Conservation (phyloP, 176 grass and related monocot species). For the Cenchrus americanus region DNA sequence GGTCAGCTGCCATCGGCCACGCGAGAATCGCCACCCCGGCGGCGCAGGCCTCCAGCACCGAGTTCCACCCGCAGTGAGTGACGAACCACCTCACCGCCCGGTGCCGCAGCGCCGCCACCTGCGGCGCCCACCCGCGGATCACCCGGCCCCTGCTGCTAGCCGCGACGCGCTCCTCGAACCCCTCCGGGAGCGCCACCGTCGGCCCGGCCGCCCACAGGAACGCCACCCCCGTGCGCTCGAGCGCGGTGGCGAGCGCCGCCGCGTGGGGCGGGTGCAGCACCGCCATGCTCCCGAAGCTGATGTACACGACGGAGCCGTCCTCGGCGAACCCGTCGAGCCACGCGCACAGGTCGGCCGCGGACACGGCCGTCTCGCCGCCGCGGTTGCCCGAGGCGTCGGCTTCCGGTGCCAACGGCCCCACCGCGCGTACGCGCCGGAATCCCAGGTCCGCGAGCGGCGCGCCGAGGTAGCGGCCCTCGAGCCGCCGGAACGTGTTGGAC, state of each 20-base stretch:
- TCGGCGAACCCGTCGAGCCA: slow-evolving; percentile 60
- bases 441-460: slow-evolving; percentile 46
- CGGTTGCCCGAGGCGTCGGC: background rate
- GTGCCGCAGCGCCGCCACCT: slow-evolving; percentile 63
- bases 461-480: slow-evolving; percentile 49
- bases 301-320: slow-evolving; percentile 52
- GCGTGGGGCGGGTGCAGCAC: slow-evolving; percentile 40
- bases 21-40: slow-evolving; percentile 66
- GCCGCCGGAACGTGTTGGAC: slow-evolving; percentile 46
- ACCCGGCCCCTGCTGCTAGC: slow-evolving; percentile 32
- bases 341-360: slow-evolving; percentile 34
- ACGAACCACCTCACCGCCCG: slow-evolving; percentile 65
- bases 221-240: slow-evolving; percentile 45
- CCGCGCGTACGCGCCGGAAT: slow-evolving; percentile 21
- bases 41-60: slow-evolving; percentile 49
- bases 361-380: slow-evolving; percentile 21
- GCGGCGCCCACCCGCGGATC: slow-evolving; percentile 65
- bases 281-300: slow-evolving; percentile 61
- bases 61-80: slow-evolving; percentile 76
- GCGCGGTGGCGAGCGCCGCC: slow-evolving; percentile 42
- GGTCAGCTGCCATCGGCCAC: slow-evolving; percentile 74
- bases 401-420: slow-evolving; percentile 51
- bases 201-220: slow-evolving; percentile 53
- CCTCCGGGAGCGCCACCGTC: slow-evolving; percentile 36
- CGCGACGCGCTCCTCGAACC: slow-evolving; percentile 49